Evolutionary conservation across 2,329 filamentous ascomycete species (phyloP), one percentile per base, ranked within the genome.

Genomic region (Pseudogymnoascus sp.): DNA sequence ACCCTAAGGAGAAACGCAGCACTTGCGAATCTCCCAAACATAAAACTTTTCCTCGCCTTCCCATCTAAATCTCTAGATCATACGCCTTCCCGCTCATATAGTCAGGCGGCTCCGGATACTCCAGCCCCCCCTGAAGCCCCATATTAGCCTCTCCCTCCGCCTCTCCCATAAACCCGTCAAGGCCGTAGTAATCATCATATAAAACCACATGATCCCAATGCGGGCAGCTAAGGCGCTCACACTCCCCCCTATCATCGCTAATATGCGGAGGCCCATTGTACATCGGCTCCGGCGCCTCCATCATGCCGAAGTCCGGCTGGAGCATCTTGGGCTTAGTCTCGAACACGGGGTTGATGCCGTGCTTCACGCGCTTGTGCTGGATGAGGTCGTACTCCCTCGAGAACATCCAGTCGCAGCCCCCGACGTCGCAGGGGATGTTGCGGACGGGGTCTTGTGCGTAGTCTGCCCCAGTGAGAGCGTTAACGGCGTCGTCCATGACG

Each of bases 321-420:
- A 21, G 17, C 50, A 56, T 33, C 50, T 56, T n/a, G 17, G 29
- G 26, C 29, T 33, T 56, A 6, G 50, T 56, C 50, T 56, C 50
- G 11, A 56, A 56, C 2, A 56, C 17, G 17, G 59, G 59, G 1
- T 35, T 35, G 17, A 64, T 23, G 33, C 59, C 65, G 61, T 80
- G 78, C 35, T 76, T 76, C 62, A 77, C 75, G 64, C 75, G 78
- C 74, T 84, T 76, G 69, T 88, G 85, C 6, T 80, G 73, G 67
- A 81, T 79, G 3, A 87, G 75, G 69, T 87, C 83, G 65, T 83
- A 82, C 38, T 84, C 80, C 53, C 82, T 78, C 64, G 78, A 77
- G 74, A 87, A 88, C 50, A 79, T 78, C 67, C 79, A 75, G n/a
- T 74, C 72, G 69, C 85, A 88, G 5, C 71, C 72, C 2, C 74